Evolutionary conservation across 2,329 filamentous ascomycete species (phyloP).

Genomic region (Sporothrix sp.): DNA sequence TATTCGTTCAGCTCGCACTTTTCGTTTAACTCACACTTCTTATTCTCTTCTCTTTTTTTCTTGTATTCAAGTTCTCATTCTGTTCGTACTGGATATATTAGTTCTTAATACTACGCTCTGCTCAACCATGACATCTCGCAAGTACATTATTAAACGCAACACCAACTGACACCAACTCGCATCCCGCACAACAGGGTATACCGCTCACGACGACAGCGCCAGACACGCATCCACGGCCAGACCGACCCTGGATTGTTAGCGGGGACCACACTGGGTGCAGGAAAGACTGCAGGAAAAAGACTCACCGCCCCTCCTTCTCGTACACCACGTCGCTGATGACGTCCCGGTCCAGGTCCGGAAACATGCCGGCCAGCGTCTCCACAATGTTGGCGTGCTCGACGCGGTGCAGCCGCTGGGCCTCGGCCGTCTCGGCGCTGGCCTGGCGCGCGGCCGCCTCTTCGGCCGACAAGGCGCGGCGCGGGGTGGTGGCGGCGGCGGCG

Average conservation of each 20-base stretch:
- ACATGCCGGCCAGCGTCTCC: slow-evolving; percentile 92
- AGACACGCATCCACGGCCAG: slow-evolving; percentile 80
- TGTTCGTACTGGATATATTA: too few relatives aligned
- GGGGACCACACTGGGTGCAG: slow-evolving; percentile 8
- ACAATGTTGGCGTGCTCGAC: slow-evolving; percentile 86
- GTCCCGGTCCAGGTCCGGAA: slow-evolving; percentile 86
- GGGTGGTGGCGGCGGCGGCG: slow-evolving; percentile 19
- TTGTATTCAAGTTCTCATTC: too few relatives aligned
- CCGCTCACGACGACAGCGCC: slow-evolving; percentile 47
- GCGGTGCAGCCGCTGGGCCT: slow-evolving; percentile 71
- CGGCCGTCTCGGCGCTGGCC: slow-evolving; percentile 79
- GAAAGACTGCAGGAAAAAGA: slow-evolving; percentile 19
- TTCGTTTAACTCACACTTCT: not conserved
- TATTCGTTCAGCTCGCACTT: too few relatives aligned
- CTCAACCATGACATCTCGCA: too few relatives aligned
- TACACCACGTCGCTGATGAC: slow-evolving; percentile 95
- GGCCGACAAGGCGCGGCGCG: slow-evolving; percentile 48
- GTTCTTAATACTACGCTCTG: too few relatives aligned
- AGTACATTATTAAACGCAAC: too few relatives aligned
- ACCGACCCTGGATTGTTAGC: slow-evolving; percentile 50
- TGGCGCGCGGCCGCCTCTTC: slow-evolving; percentile 86
- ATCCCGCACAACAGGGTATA: too few relatives aligned
- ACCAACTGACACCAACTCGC: too few relatives aligned
- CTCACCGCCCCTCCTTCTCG: slow-evolving; percentile 86
- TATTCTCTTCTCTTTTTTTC: not conserved